Conservation (phyloP, 331 rosid genomes). For the Acacia pycnantha region DNA sequence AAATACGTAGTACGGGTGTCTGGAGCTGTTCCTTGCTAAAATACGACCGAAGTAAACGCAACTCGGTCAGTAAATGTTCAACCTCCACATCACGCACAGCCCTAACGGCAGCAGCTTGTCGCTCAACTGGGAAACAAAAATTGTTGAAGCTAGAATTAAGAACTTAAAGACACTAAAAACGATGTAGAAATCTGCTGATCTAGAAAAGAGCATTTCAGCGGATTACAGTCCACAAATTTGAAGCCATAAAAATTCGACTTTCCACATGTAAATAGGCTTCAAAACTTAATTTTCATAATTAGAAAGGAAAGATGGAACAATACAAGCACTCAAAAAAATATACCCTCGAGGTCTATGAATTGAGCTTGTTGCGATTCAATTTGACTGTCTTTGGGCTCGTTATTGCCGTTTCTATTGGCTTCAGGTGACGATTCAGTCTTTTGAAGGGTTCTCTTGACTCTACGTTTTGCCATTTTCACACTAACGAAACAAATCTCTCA, state of each 20-base stretch:
- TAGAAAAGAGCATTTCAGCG: not conserved
- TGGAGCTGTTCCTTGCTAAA: constrained; percentile 58
- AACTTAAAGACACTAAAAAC: not conserved
- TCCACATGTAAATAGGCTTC: not conserved
- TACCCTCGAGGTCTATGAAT: constrained; percentile 60
- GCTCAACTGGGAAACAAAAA: constrained; percentile 46
- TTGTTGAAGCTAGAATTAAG: not conserved
- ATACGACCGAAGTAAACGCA: constrained; percentile 64
- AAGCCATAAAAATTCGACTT: not conserved
- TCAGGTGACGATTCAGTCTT: constrained; percentile 26
- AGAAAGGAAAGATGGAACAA: not conserved
- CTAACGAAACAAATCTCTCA: not conserved
- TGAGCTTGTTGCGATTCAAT: constrained; percentile 35
- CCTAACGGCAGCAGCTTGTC: constrained; percentile 64
- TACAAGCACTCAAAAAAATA: not conserved
- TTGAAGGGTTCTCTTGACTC: constrained; percentile 39
- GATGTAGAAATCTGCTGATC: too few relatives aligned
- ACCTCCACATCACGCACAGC: constrained; percentile 78
- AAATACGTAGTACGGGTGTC: constrained; percentile 48
- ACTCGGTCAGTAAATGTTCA: constrained; percentile 58
- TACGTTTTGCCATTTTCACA: constrained; percentile 53
- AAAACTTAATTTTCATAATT: not conserved
- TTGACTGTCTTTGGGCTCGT: constrained; percentile 28
- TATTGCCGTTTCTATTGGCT: constrained; percentile 3
- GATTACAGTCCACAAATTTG: not conserved